These are phyloP conservation scores for Eleusine coracana DNA, from an alignment of 176 grass and related monocot genomes.

Conservation along the genomic window DNA sequence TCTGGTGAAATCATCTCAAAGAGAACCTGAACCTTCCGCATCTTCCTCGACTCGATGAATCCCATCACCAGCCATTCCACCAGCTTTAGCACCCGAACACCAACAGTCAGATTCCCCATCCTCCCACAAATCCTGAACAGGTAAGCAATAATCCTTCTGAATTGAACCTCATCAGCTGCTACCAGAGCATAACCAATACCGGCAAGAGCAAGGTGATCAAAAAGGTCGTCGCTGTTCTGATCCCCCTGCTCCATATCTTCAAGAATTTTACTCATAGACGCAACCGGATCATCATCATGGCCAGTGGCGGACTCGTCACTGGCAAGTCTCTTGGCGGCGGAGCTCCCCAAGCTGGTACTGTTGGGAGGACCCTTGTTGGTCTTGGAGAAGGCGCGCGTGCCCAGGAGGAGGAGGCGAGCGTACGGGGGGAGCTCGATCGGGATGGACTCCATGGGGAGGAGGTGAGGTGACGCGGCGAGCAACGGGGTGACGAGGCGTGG, in stretches of 20 bases:
- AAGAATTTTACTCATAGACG: conserved; percentile 13
- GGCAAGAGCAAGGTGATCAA: conserved; percentile 49
- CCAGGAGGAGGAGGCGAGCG: conserved; percentile 51
- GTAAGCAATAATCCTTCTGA: conserved; percentile 37
- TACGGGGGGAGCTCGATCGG: conserved; percentile 32
- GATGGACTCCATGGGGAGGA: conserved; percentile 19
- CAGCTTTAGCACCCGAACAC: conserved; percentile 69
- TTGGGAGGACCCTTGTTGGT: conserved; percentile 5
- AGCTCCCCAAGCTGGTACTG: neutral
- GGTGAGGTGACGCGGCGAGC: conserved; percentile 47
- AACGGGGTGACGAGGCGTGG: conserved; percentile 55
- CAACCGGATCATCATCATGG: conserved; percentile 17
- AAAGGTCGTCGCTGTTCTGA: conserved; percentile 13
- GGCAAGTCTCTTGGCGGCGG: conserved; percentile 7
- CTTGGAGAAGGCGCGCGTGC: conserved; percentile 39
- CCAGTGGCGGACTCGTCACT: neutral
- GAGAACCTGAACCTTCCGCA: conserved; percentile 58
- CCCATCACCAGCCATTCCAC: conserved; percentile 74
- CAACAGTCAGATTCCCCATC: conserved; percentile 23
- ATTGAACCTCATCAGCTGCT: conserved; percentile 33
- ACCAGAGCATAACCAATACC: conserved; percentile 69
- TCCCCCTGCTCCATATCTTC: conserved; percentile 24
- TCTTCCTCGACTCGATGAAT: conserved; percentile 52
- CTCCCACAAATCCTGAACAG: conserved; percentile 57
- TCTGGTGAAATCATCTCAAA: conserved; percentile 44